phyloP scores from a whole-genome alignment of 2,329 filamentous ascomycete genomes.

The Bipolaris victoriae region DNA sequence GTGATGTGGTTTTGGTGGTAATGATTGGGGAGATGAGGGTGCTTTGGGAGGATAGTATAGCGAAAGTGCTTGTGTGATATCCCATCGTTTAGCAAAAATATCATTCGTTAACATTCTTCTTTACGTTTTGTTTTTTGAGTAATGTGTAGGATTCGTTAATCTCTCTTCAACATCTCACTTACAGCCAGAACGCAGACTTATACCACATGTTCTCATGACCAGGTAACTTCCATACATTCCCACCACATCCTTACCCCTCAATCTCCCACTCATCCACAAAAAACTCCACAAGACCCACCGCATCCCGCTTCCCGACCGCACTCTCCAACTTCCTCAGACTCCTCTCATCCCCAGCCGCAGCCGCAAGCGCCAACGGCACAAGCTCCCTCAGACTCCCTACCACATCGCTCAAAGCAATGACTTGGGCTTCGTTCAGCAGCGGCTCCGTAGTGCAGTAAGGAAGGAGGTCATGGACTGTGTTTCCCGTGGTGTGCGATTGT shows the following conservation, averaged over 20 bases:
- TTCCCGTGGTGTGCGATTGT: background rate
- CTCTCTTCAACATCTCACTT: no score
- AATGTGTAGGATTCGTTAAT: background rate
- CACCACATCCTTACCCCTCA: slow-evolving; percentile 11
- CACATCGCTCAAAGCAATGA: slow-evolving; percentile 42
- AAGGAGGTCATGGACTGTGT: slow-evolving; percentile 31
- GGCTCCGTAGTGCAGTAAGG: slow-evolving; percentile 38
- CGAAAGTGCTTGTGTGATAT: slow-evolving; percentile 1
- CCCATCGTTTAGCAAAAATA: background rate
- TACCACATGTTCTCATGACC: no score
- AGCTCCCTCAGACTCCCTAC: slow-evolving; percentile 42
- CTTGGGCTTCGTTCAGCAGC: slow-evolving; percentile 31
- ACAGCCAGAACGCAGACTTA: no score
- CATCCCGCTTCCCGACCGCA: slow-evolving; percentile 30
- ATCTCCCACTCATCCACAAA: slow-evolving; percentile 44
- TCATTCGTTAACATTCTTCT: background rate
- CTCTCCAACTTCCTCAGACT: slow-evolving; percentile 21
- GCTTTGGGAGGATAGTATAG: background rate
- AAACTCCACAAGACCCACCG: slow-evolving; percentile 38
- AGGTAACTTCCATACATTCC: no score
- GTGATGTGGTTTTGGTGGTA: background rate
- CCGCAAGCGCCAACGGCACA: slow-evolving; percentile 35
- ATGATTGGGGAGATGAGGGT: background rate
- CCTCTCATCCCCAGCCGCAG: slow-evolving; percentile 22
- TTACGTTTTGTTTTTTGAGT: background rate